Evolutionary conservation across 352 stramenopile genomes (phyloP), one percentile per base, ranked within the genome.

Genomic region (Phytophthora sp.): DNA sequence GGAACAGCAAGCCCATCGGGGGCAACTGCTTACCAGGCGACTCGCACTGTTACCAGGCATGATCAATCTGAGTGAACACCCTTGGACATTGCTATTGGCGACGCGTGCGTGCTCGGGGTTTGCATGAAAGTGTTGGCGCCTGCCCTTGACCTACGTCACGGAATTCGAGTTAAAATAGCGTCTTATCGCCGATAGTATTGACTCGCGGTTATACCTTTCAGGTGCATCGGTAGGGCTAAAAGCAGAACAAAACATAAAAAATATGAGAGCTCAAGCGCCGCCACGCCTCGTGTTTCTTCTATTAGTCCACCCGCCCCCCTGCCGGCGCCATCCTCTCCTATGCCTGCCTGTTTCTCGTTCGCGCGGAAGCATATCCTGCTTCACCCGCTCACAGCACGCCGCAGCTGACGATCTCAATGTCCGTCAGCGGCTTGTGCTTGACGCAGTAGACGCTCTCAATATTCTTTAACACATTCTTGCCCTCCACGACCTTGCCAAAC

Each of bases 401-500:
- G 63, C 87, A 95, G 63, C 71, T 72, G 54, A 84, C 87, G 70
- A 95, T 91, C 69, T 89, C 71, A 50, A 95, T 75, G 31, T 91
- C 78, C 17, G 84, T 91, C 53, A 95, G 63, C 38, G 87, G 87
- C 69, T 91, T 92, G 73, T 88, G 69, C 72, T 92, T 79, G 54
- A 95, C 82, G 70, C 76, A 89, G 68, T 91, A 95, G 21, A 95
- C 85, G 46, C 64, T 53, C 69, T 96, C 78, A 54, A 94, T 92
- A 76, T 34, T 88, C 72, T 91, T 91, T 62, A 96, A 73, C 68
- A 94, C 83, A 71, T 73, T 79, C 71, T 90, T 80, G 49, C 87
- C 87, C 30, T 93, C 85, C 30, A 96, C 83, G 45, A 96, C 66
- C 70, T 96, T 96, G 66, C 87, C 87, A 46, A 96, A 96, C 17